A percentile compares a stretch with the other conserved stretches of the same genome.
These are phyloP conservation scores for Exophiala sp. DNA, from an alignment of 2,329 filamentous ascomycete species.

Conservation along the genomic window DNA sequence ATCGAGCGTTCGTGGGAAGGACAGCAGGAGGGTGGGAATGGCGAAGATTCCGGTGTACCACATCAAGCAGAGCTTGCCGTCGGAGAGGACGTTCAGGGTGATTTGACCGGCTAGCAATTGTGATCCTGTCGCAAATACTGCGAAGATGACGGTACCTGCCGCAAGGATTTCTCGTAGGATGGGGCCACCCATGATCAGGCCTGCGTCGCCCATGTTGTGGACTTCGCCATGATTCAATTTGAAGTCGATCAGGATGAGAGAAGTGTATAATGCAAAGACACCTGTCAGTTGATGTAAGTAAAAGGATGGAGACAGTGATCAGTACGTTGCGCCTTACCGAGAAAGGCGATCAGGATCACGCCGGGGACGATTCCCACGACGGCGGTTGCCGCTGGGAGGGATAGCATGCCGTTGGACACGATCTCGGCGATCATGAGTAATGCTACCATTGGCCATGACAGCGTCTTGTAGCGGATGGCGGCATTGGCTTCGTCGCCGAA, in stretches of 20 bases:
- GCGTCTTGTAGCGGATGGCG: conserved; percentile 53
- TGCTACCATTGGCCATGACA: conserved; percentile 52
- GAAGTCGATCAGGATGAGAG: conserved; percentile 50
- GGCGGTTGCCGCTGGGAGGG: conserved; percentile 50
- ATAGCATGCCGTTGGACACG: conserved; percentile 54
- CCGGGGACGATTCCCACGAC: conserved; percentile 53
- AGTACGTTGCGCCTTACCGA: conserved; percentile 33
- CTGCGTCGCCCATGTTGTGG: conserved; percentile 57
- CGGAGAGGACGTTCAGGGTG: conserved; percentile 46
- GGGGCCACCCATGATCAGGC: conserved; percentile 52
- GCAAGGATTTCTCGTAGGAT: conserved; percentile 50
- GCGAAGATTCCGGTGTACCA: conserved; percentile 50
- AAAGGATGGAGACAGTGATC: neutral
- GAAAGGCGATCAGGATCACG: conserved; percentile 50
- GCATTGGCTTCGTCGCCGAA: conserved; percentile 40
- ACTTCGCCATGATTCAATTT: conserved; percentile 54
- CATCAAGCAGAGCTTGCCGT: conserved; percentile 48
- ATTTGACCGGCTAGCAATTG: conserved; percentile 53
- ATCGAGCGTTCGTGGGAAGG: conserved; percentile 50
- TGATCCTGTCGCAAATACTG: conserved; percentile 50
- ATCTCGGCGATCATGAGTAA: conserved; percentile 57
- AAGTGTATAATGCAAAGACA: conserved; percentile 51
- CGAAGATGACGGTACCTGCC: conserved; percentile 51
- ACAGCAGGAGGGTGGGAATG: conserved; percentile 45
- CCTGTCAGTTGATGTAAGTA: conserved; percentile 7